phyloP scores from a whole-genome alignment of 495 filamentous ascomycete genomes.

The Cetradonia linearis region DNA sequence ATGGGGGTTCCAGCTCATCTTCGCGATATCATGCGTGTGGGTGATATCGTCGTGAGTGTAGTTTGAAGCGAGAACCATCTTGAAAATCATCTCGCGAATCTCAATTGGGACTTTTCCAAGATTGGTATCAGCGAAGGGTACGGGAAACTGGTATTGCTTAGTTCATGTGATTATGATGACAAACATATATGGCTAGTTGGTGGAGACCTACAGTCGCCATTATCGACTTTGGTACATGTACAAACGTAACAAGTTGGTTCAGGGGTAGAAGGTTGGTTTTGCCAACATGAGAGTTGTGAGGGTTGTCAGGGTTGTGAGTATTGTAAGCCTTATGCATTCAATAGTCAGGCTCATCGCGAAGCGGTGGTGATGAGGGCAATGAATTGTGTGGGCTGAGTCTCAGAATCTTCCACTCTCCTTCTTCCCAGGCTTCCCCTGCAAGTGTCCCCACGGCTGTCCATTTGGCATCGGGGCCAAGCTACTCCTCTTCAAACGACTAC shows the following conservation, averaged over 20 bases:
- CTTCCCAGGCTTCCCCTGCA: conserved; percentile 20
- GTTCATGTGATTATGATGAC: not conserved
- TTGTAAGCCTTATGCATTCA: not conserved
- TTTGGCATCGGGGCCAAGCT: conserved; percentile 32
- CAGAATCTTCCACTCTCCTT: conserved; percentile 37
- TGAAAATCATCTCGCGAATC: not conserved
- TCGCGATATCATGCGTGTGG: too few species aligned
- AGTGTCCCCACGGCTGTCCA: conserved; percentile 29
- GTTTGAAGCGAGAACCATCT: not conserved
- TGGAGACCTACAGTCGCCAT: not conserved
- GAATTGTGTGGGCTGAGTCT: not conserved
- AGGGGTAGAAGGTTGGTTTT: not conserved
- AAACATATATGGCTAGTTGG: not conserved
- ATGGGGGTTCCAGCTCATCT: too few species aligned
- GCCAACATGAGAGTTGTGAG: not conserved
- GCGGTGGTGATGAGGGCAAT: not conserved
- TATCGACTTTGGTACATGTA: not conserved
- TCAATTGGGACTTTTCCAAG: not conserved
- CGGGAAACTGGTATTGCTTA: not conserved
- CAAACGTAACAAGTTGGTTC: not conserved
- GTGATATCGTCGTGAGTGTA: too few species aligned
- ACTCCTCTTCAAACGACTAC: conserved; percentile 28
- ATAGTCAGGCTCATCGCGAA: not conserved
- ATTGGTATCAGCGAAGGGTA: not conserved
- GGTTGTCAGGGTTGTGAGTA: not conserved